Evolutionary conservation across 1,139 yeast species (phyloP).

Genomic region (Saccharomyces uvarum): DNA sequence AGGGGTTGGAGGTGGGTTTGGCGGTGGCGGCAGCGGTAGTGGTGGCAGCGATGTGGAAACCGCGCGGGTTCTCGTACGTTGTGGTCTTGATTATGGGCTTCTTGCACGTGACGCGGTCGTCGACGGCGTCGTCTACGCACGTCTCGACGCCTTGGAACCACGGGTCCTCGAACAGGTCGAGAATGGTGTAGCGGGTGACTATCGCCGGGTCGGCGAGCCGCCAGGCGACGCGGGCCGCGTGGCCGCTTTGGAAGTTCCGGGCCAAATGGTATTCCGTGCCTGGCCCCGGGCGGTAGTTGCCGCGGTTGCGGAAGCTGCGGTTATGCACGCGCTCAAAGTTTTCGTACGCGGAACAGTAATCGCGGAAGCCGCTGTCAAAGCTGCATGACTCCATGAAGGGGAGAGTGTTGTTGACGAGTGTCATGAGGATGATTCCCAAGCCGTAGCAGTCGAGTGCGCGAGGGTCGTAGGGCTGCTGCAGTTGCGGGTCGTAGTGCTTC

Average conservation of each 20-base stretch:
- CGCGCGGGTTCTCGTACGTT: conserved; percentile 8
- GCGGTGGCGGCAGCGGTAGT: neutral
- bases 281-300: conserved; percentile 46
- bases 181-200: conserved; percentile 46
- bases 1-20: conserved; percentile 18
- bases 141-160: conserved; percentile 57
- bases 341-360: conserved; percentile 46
- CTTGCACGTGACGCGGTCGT: conserved; percentile 8
- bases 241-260: conserved; percentile 48
- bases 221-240: conserved; percentile 68
- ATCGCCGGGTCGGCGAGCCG: conserved; percentile 61
- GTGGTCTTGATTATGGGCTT: conserved; percentile 2
- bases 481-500: conserved; percentile 20
- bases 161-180: conserved; percentile 50
- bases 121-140: conserved; percentile 36
- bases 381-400: conserved; percentile 51
- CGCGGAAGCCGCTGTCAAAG: conserved; percentile 48
- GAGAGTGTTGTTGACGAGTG: conserved; percentile 47
- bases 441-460: conserved; percentile 68
- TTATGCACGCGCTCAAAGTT: conserved; percentile 40
- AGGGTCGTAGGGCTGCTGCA: conserved; percentile 48
- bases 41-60: conserved; percentile 3
- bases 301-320: conserved; percentile 44
- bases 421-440: conserved; percentile 56
- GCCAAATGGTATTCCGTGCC: conserved; percentile 62